phyloP scores from a whole-genome alignment of 2,329 filamentous ascomycete species.

The Akanthomyces lecanii region DNA sequence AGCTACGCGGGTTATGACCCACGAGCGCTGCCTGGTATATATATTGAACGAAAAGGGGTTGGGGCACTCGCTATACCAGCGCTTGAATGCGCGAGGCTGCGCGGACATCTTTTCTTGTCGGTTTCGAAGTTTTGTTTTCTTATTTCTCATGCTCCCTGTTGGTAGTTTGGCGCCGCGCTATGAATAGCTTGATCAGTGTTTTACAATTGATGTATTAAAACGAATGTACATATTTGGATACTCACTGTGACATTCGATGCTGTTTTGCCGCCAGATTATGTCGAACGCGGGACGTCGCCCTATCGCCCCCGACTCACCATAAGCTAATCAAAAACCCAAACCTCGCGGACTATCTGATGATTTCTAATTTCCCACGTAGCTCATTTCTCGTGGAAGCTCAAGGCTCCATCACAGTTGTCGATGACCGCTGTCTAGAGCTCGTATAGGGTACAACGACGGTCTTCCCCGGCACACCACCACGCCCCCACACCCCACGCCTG shows the following conservation, averaged over 20 bases:
- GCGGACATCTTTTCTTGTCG: background rate
- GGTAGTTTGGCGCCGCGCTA: background rate
- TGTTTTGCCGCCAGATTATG: no score
- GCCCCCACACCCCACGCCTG: constrained; percentile 9
- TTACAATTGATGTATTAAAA: background rate
- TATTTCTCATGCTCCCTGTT: background rate
- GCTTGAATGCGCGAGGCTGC: background rate
- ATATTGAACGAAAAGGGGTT: background rate
- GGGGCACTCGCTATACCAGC: background rate
- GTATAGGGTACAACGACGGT: background rate
- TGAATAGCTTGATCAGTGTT: background rate
- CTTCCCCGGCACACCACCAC: background rate
- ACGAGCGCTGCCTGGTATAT: background rate
- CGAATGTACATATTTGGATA: no score
- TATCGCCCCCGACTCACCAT: no score
- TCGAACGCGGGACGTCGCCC: no score
- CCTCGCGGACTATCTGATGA: no score
- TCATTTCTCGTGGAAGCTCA: no score
- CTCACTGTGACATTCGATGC: no score
- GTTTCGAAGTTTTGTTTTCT: background rate
- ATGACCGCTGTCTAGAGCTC: background rate
- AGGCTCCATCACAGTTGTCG: no score
- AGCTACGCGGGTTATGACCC: no score
- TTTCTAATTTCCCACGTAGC: no score
- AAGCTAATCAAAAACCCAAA: no score